These are phyloP conservation scores for Cladosporium colombiae DNA, from an alignment of 2,329 filamentous ascomycete species.

Conservation along the genomic window DNA sequence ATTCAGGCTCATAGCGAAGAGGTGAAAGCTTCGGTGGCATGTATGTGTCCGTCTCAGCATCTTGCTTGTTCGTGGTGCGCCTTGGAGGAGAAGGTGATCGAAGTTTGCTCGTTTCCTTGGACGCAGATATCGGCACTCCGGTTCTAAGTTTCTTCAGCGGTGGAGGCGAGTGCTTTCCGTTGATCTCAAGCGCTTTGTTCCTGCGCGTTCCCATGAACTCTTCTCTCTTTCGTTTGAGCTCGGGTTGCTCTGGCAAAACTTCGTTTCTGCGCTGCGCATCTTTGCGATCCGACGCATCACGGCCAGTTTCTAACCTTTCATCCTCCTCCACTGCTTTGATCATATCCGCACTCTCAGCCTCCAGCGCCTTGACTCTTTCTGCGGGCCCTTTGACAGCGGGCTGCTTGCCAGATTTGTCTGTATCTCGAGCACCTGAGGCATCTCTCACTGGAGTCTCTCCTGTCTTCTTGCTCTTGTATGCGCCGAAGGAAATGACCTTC, in stretches of 20 bases:
- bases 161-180: background rate
- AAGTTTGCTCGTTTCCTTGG: constrained; percentile 2
- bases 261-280: background rate
- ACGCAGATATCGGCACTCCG: background rate
- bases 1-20: constrained; percentile 14
- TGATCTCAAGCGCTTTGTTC: background rate
- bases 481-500: constrained; percentile 64
- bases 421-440: background rate
- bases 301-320: constrained; percentile 23
- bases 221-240: constrained; percentile 33
- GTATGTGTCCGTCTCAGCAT: constrained; percentile 19
- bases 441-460: constrained; percentile 35
- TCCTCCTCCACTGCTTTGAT: constrained; percentile 31
- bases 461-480: constrained; percentile 60
- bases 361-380: constrained; percentile 31
- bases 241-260: constrained; percentile 23
- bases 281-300: background rate
- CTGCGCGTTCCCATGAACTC: background rate
- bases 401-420: constrained; percentile 28
- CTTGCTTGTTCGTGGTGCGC: constrained; percentile 15
- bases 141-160: background rate
- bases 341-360: constrained; percentile 35
- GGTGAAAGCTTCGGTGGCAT: constrained; percentile 28
- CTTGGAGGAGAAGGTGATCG: constrained; percentile 16
- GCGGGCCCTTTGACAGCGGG: constrained; percentile 36